Percentiles rank a stretch among this genome's conserved stretches.
Evolutionary conservation across 257 asterid species (phyloP).

Genomic region (Rubia yunnanensis): DNA sequence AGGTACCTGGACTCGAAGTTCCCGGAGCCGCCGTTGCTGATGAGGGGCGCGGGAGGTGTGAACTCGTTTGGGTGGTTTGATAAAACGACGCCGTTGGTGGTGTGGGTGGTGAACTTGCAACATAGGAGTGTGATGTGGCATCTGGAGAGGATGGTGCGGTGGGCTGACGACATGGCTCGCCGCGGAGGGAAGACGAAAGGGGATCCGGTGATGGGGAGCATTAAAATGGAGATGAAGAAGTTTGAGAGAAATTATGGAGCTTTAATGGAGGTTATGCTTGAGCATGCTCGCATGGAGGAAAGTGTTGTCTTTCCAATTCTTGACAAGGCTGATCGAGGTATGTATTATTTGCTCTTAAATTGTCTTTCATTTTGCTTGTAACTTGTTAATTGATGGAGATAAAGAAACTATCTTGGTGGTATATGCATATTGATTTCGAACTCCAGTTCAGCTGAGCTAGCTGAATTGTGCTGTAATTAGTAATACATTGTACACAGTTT

Average conservation of each 20-base stretch:
- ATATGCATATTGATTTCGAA: not conserved
- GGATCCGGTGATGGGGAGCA: slow-evolving; percentile 88
- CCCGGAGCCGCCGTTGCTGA: slow-evolving; percentile 62
- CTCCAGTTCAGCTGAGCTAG: not conserved
- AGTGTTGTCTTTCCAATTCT: slow-evolving; percentile 78
- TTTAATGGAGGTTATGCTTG: slow-evolving; percentile 69
- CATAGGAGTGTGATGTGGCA: slow-evolving; percentile 88
- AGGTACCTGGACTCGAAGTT: slow-evolving; percentile 67
- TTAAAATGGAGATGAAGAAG: slow-evolving; percentile 86
- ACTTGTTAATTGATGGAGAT: not conserved
- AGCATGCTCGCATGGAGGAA: slow-evolving; percentile 99
- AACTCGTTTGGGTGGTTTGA: slow-evolving; percentile 70
- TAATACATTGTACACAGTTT: not conserved
- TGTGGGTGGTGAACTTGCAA: slow-evolving; percentile 82
- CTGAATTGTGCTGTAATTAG: not conserved
- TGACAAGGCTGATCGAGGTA: slow-evolving; percentile 92
- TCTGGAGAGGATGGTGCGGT: slow-evolving; percentile 83
- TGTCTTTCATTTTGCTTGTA: not conserved
- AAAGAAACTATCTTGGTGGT: not conserved
- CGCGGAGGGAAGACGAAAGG: slow-evolving; percentile 79
- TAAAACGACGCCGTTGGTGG: slow-evolving; percentile 76
- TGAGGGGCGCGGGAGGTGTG: slow-evolving; percentile 8
- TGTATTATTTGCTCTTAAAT: not conserved
- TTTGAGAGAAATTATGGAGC: slow-evolving; percentile 62
- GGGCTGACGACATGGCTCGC: slow-evolving; percentile 77